Percentiles rank a stretch among this genome's conserved stretches.
Conservation (phyloP, 495 filamentous ascomycete genomes). For the Xylaria grammica region DNA sequence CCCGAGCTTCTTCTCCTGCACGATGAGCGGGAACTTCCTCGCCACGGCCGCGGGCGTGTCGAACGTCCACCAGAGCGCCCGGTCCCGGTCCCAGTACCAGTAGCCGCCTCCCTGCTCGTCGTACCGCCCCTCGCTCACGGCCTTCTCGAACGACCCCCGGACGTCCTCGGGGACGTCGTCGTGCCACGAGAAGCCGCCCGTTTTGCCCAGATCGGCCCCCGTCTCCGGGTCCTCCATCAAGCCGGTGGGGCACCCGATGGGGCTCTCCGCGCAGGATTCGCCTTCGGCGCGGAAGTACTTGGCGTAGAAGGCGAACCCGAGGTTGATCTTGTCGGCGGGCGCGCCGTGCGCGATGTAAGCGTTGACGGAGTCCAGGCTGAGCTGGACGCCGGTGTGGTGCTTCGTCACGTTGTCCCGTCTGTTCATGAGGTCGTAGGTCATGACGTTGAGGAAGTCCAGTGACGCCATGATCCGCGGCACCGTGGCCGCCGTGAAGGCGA, state of each 20-base stretch:
- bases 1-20: conserved; percentile 63
- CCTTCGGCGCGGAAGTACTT: conserved; percentile 73
- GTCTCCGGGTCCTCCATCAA: conserved; percentile 67
- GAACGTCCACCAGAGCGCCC: conserved; percentile 75
- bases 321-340: conserved; percentile 63
- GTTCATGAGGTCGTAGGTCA: conserved; percentile 83
- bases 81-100: conserved; percentile 68
- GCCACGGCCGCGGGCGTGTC: conserved; percentile 67
- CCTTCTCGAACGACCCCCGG: conserved; percentile 54
- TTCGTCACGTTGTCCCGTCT: conserved; percentile 70
- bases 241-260: conserved; percentile 67
- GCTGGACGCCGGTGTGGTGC: conserved; percentile 66
- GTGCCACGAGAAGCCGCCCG: conserved; percentile 66
- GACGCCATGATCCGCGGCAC: conserved; percentile 66
- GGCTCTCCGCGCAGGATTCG: conserved; percentile 50
- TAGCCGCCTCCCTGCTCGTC: conserved; percentile 67
- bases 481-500: conserved; percentile 69
- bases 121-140: conserved; percentile 58
- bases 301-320: conserved; percentile 76
- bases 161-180: conserved; percentile 54
- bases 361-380: conserved; percentile 60
- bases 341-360: conserved; percentile 66
- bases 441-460: conserved; percentile 78
- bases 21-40: conserved; percentile 67
- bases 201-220: conserved; percentile 67